Conservation (phyloP, 2,329 filamentous ascomycete species). For the Ophiostoma sp. region DNA sequence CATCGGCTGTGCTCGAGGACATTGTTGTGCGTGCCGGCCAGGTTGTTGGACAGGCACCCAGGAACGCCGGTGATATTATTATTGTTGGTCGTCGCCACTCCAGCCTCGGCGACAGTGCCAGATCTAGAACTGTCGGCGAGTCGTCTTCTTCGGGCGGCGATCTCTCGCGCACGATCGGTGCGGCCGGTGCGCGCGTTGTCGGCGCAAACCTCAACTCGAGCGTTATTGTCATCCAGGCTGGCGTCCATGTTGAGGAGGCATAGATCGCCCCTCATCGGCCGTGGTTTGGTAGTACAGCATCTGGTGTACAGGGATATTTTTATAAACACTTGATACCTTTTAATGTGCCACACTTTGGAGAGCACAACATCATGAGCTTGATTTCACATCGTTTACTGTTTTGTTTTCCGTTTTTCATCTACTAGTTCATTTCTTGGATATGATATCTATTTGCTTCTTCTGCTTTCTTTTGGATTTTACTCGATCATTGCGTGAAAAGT, state of each 20-base stretch:
- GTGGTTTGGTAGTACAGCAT: not conserved
- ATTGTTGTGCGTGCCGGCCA: conserved; percentile 50
- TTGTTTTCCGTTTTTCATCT: conserved; percentile 1
- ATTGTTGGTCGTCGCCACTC: conserved; percentile 56
- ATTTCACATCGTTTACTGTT: not conserved
- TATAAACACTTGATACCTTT: not conserved
- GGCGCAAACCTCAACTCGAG: conserved; percentile 58
- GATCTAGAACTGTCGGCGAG: conserved; percentile 22
- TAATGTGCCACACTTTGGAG: not conserved
- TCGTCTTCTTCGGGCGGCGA: conserved; percentile 32
- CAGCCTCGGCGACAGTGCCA: conserved; percentile 27
- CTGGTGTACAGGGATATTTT: not conserved
- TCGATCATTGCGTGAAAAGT: not conserved
- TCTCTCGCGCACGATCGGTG: conserved; percentile 51
- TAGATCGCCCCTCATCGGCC: not conserved
- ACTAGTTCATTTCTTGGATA: not conserved
- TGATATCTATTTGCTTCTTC: conserved; percentile 12
- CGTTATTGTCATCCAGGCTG: conserved; percentile 64
- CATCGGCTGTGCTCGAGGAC: conserved; percentile 38
- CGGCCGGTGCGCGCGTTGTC: conserved; percentile 56
- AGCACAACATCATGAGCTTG: not conserved
- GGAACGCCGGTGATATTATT: conserved; percentile 66
- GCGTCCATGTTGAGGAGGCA: conserved; percentile 26
- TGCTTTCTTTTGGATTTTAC: not conserved
- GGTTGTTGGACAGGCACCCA: conserved; percentile 54